phyloP scores from a whole-genome alignment of 225 moss, liverwort and hornwort genomes.

The Asterella californica region DNA sequence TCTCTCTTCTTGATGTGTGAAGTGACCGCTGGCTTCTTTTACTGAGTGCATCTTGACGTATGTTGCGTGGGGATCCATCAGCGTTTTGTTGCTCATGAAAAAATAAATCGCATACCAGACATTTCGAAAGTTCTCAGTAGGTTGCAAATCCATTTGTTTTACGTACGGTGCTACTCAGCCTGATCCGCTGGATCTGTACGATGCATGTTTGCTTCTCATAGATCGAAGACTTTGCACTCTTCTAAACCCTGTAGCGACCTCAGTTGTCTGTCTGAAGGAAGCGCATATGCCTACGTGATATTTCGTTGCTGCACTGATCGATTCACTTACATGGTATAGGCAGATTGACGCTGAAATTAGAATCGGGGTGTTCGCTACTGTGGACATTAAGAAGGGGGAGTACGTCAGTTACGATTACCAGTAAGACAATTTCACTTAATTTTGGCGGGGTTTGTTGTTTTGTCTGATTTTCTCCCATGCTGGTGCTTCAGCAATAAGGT shows the following conservation, averaged over 20 bases:
- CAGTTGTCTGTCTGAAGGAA: background rate
- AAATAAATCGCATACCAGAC: background rate
- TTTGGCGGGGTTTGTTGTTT: background rate
- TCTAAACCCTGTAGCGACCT: background rate
- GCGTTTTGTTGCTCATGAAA: background rate
- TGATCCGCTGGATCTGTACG: background rate
- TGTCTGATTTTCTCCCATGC: background rate
- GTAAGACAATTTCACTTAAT: conserved; percentile 24
- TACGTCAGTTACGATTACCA: conserved; percentile 63
- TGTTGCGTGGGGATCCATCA: background rate
- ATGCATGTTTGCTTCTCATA: background rate
- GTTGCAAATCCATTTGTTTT: background rate
- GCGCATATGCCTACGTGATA: background rate
- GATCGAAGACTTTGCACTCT: background rate
- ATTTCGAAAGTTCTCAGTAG: background rate
- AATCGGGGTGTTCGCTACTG: conserved; percentile 64
- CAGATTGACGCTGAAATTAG: conserved; percentile 65
- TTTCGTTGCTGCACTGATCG: background rate
- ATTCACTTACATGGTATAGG: conserved; percentile 33
- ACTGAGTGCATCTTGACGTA: background rate
- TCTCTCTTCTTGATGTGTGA: background rate
- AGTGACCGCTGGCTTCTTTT: background rate
- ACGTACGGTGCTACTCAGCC: background rate
- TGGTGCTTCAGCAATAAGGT: background rate
- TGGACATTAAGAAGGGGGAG: conserved; percentile 52